Conservation (phyloP, 345 rosid genomes). For the Gossypium stocksii region DNA sequence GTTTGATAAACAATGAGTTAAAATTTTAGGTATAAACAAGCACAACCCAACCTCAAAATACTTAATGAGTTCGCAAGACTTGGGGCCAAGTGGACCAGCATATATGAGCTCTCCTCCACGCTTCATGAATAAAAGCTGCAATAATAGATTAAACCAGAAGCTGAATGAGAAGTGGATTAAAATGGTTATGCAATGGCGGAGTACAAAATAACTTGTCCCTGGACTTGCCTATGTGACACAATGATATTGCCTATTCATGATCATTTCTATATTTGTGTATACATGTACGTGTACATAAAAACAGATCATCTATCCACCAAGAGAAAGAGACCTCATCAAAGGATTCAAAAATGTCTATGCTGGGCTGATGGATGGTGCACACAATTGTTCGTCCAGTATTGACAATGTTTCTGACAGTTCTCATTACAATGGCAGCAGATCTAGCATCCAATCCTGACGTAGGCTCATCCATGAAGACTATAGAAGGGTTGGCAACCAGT, state of each 20-base stretch:
- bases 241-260: background rate
- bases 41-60: constrained; percentile 67
- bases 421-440: constrained; percentile 98
- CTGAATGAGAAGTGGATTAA: background rate
- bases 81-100: constrained; percentile 90
- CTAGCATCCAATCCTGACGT: constrained; percentile 97
- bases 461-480: constrained; percentile 98
- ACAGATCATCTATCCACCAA: background rate
- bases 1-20: constrained; percentile 7
- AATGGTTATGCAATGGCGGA: background rate
- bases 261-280: background rate
- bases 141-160: background rate
- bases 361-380: constrained; percentile 99
- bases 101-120: constrained; percentile 96
- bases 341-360: constrained; percentile 94
- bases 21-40: constrained; percentile 16
- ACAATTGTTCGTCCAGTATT: constrained; percentile 95
- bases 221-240: background rate
- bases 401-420: constrained; percentile 96
- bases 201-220: constrained; percentile 2
- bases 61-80: constrained; percentile 73
- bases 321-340: constrained; percentile 74
- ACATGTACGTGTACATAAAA: background rate
- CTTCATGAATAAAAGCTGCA: constrained; percentile 96
- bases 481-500: constrained; percentile 92